Base-by-base conservation (phyloP, 139 green algal species). In the Desmodesmus armatus region DNA sequence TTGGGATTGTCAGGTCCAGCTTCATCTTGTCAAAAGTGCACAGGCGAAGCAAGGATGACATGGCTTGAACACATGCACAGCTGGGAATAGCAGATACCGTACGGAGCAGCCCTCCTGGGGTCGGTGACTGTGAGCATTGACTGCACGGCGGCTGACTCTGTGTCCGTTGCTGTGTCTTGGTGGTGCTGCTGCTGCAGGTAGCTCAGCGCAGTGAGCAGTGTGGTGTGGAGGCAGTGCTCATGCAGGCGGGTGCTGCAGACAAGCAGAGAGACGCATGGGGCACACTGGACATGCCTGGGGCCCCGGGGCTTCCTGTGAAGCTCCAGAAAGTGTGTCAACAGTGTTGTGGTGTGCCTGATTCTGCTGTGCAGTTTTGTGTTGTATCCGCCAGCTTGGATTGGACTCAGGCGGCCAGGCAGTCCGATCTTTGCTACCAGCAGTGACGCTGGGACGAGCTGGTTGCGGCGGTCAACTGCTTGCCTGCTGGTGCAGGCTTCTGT, bases 191-290 rank as follows among this genome's bases (percentile, higher is more conserved):
- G 77, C 25, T 74, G 39, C 43, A 84, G 78, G 78, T 84, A 6
- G 78, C 78, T 40, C 78, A 84, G 55, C 78, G 63, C 5, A 67
- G 63, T 37, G 78, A 84, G 62, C 41, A 84, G 41, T 84, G 78
- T 55, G 43, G 63, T 29, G 35, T 19, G 43, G 78, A 84, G 31
- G 51, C 75, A 6, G 9, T 82, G 53, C 53, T 82, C 51, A 33
- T 82, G 37, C 75, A 82, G 53, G 75, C 51, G 1, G 75, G 75
- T 3, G 75, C 75, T 21, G 19, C 41, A 2, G 25, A 82, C 75
- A 69, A 5, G 33, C 51, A 72, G 37, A 15, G 55, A 29, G 75
- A 82, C 55, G 51, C 35, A 23, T 82, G 75, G 75, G 41, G 23
- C 25, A 41, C 23, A 9, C 37, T 58, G 60, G 69, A 23, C 3